phyloP scores from a whole-genome alignment of 2,329 filamentous ascomycete genomes.

The Colletotrichum brevisporum region DNA sequence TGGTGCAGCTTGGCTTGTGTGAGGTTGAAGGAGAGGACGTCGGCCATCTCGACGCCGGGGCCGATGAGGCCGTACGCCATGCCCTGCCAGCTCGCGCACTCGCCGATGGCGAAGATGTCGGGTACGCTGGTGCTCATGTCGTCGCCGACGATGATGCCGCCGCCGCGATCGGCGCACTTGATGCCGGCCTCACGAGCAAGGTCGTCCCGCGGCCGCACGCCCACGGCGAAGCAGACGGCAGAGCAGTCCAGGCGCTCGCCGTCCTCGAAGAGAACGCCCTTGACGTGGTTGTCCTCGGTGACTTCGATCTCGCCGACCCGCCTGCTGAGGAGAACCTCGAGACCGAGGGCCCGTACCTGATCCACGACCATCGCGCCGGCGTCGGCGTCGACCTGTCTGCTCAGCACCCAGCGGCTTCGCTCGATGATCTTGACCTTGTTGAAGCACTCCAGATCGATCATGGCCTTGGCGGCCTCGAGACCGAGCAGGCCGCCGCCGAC shows the following conservation, averaged over 20 bases:
- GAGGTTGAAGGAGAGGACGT: slow-evolving; percentile 91
- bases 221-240: slow-evolving; percentile 91
- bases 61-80: slow-evolving; percentile 92
- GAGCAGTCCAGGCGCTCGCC: slow-evolving; percentile 83
- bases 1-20: slow-evolving; percentile 83
- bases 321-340: slow-evolving; percentile 85
- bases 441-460: slow-evolving; percentile 87
- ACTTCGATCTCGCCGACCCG: slow-evolving; percentile 80
- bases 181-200: slow-evolving; percentile 80
- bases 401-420: slow-evolving; percentile 85
- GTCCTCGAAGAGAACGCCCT: slow-evolving; percentile 84
- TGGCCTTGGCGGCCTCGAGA: slow-evolving; percentile 90
- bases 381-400: slow-evolving; percentile 85
- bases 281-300: slow-evolving; percentile 76
- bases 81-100: slow-evolving; percentile 90
- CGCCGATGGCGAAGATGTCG: slow-evolving; percentile 88
- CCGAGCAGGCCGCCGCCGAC: slow-evolving; percentile 89
- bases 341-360: slow-evolving; percentile 82
- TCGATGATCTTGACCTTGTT: slow-evolving; percentile 84
- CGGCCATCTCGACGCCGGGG: slow-evolving; percentile 92
- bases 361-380: slow-evolving; percentile 87
- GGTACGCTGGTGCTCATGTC: slow-evolving; percentile 78
- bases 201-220: slow-evolving; percentile 85
- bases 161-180: slow-evolving; percentile 78
- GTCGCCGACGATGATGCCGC: slow-evolving; percentile 80